Percentiles rank a stretch among this genome's conserved stretches.
Evolutionary conservation across 2,329 filamentous ascomycete species (phyloP).

Genomic region (Alternaria sp.): DNA sequence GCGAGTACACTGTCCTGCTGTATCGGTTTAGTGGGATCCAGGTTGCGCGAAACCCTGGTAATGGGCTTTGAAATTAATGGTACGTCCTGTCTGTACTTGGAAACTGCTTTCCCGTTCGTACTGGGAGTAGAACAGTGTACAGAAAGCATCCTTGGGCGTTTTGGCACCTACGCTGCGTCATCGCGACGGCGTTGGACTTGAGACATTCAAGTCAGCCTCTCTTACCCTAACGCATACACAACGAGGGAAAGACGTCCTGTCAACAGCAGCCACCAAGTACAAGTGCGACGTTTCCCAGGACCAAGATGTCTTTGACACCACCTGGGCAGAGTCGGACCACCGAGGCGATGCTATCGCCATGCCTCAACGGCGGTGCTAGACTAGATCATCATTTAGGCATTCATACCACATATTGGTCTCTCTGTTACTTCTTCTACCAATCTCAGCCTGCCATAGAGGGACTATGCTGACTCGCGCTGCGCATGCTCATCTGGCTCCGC

Average conservation of each 20-base stretch:
- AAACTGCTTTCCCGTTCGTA: background rate
- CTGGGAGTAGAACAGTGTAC: background rate
- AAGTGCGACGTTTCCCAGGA: conserved; percentile 10
- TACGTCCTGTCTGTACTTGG: background rate
- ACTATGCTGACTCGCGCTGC: background rate
- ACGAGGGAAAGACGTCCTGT: conserved; percentile 1
- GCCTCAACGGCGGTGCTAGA: background rate
- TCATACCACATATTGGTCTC: background rate
- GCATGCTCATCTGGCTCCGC: background rate
- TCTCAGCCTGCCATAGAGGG: background rate
- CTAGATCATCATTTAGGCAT: background rate
- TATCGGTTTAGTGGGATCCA: background rate
- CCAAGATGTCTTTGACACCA: background rate
- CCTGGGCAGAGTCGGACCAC: background rate
- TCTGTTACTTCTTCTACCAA: background rate
- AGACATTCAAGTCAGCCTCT: background rate
- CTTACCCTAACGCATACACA: background rate
- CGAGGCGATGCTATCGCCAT: background rate
- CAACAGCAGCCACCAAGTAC: conserved; percentile 6
- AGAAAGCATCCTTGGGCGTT: background rate
- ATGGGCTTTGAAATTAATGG: background rate
- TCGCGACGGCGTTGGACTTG: background rate
- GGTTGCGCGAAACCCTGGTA: background rate
- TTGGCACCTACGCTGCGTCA: background rate
- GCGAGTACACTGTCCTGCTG: background rate